These are phyloP conservation scores for Aechmea fasciata DNA, from an alignment of 176 grass and related monocot species.

Conservation along the genomic window DNA sequence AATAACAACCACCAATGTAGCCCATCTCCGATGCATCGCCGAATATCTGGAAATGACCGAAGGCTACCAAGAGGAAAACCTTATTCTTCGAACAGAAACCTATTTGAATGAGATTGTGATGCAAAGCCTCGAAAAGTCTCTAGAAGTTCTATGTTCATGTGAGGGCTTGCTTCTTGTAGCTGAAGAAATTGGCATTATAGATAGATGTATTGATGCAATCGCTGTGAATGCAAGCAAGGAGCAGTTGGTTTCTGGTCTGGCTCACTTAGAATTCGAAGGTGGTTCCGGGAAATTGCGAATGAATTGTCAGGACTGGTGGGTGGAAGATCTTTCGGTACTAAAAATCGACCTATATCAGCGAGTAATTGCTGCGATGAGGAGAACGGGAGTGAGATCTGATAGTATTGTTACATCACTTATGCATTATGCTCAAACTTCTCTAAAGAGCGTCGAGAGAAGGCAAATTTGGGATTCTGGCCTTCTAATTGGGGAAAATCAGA, in stretches of 20 bases:
- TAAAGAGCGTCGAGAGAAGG: constrained; percentile 32
- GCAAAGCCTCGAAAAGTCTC: constrained; percentile 39
- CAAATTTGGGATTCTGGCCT: constrained; percentile 59
- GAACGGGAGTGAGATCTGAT: constrained; percentile 39
- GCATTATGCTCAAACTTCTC: constrained; percentile 44
- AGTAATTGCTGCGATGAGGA: constrained; percentile 45
- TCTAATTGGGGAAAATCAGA: constrained; percentile 53
- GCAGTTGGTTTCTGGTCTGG: constrained; percentile 39
- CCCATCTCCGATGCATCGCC: constrained; percentile 37
- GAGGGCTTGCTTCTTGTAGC: constrained; percentile 17
- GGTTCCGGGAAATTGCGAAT: constrained; percentile 22
- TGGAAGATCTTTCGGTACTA: constrained; percentile 37
- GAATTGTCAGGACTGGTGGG: constrained; percentile 48
- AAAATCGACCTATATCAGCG: constrained; percentile 41
- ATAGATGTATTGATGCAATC: constrained; percentile 40
- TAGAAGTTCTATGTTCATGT: constrained; percentile 38
- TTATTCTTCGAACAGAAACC: constrained; percentile 35
- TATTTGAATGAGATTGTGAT: constrained; percentile 39
- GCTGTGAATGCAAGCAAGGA: constrained; percentile 47
- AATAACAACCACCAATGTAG: constrained; percentile 28
- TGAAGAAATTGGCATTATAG: constrained; percentile 26
- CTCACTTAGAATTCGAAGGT: constrained; percentile 29
- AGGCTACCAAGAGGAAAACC: constrained; percentile 33
- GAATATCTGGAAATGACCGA: constrained; percentile 49
- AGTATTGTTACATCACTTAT: constrained; percentile 35